phyloP scores from a whole-genome alignment of 1,284 basidiomycete genomes.

The Ganoderma leucocontextum region DNA sequence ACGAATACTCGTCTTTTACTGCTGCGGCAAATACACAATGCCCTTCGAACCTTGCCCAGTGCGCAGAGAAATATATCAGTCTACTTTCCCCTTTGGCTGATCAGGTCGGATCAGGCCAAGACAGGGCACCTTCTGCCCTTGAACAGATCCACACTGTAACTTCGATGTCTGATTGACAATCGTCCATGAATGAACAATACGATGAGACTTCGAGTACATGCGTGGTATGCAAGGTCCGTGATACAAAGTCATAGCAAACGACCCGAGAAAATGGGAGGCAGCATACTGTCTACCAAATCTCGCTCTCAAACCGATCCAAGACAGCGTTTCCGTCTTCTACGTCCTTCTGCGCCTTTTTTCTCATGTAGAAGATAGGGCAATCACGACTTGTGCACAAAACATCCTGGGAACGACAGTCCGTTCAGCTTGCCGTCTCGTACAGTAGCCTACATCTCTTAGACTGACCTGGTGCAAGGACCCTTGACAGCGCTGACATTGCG shows the following conservation, averaged over 20 bases:
- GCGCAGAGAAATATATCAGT: no score
- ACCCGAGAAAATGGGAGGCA: neutral
- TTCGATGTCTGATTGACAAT: neutral
- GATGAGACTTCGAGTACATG: slow-evolving; percentile 15
- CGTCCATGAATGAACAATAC: neutral
- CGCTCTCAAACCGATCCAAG: slow-evolving; percentile 84
- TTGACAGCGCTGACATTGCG: slow-evolving; percentile 96
- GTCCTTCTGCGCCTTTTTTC: slow-evolving; percentile 96
- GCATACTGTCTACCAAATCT: slow-evolving; percentile 54
- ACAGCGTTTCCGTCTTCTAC: slow-evolving; percentile 84
- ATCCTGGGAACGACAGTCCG: slow-evolving; percentile 62
- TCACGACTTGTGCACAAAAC: slow-evolving; percentile 97
- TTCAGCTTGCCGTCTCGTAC: neutral
- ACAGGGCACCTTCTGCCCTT: no score
- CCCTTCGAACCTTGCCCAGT: neutral
- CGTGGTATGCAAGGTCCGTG: slow-evolving; percentile 7
- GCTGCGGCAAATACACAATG: neutral
- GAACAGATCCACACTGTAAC: neutral
- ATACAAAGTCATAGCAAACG: slow-evolving; percentile 9
- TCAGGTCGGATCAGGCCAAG: no score
- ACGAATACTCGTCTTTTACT: neutral
- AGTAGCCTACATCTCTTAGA: slow-evolving; percentile 3
- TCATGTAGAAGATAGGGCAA: slow-evolving; percentile 98
- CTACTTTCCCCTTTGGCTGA: no score
- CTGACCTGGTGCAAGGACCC: slow-evolving; percentile 92